Conservation (phyloP, 1,284 basidiomycete species). For the Austroboletus niveus region DNA sequence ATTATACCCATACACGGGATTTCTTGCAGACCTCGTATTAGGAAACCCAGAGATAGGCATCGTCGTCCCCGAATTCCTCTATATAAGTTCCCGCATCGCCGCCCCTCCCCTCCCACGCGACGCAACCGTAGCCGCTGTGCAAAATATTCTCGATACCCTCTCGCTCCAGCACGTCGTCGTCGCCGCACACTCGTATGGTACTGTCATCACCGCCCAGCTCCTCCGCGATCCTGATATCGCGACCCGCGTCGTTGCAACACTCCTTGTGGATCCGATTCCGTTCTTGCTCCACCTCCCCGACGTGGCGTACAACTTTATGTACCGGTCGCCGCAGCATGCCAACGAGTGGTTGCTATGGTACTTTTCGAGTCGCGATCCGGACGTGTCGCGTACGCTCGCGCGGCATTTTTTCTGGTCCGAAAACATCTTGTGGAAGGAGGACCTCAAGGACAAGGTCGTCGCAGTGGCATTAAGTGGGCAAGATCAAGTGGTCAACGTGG, state of each 20-base stretch:
- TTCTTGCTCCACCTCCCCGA: conserved; percentile 59
- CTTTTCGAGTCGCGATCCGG: conserved; percentile 61
- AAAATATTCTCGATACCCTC: conserved; percentile 44
- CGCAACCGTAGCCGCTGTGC: conserved; percentile 26
- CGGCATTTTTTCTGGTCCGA: conserved; percentile 67
- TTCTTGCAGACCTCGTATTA: conserved; percentile 44
- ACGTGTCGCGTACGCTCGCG: conserved; percentile 55
- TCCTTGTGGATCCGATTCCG: conserved; percentile 63
- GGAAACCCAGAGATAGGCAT: conserved; percentile 50
- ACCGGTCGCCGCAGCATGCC: conserved; percentile 49
- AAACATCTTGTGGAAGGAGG: conserved; percentile 59
- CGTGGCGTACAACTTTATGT: conserved; percentile 65
- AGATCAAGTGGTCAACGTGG: conserved; percentile 59
- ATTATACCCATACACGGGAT: conserved; percentile 52
- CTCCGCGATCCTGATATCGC: conserved; percentile 35
- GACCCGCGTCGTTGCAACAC: conserved; percentile 38
- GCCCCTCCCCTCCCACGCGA: conserved; percentile 24
- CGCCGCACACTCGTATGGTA: conserved; percentile 63
- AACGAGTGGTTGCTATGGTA: conserved; percentile 71
- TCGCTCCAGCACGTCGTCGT: conserved; percentile 44
- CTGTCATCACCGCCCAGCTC: conserved; percentile 51
- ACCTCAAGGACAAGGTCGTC: conserved; percentile 37
- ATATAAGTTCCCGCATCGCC: conserved; percentile 60
- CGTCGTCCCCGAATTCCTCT: conserved; percentile 56
- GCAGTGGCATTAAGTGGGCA: conserved; percentile 49